phyloP scores from a whole-genome alignment of 257 asterid genomes.

The Plectranthus barbatus region DNA sequence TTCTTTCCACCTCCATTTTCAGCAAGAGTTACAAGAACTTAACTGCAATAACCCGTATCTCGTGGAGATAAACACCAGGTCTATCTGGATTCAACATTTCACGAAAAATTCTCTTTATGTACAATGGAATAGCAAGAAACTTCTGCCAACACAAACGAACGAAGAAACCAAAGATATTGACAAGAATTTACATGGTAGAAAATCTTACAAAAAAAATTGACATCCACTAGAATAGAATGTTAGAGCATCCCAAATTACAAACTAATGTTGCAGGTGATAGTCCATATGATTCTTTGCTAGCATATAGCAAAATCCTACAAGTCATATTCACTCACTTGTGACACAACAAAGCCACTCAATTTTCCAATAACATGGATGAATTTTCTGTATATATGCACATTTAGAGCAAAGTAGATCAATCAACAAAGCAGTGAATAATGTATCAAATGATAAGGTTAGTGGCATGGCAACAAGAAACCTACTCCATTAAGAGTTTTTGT shows the following conservation, averaged over 20 bases:
- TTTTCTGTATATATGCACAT: neutral
- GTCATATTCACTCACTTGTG: neutral
- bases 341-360: neutral
- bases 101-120: slow-evolving; percentile 42
- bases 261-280: neutral
- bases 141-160: slow-evolving; percentile 40
- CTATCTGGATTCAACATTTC: slow-evolving; percentile 68
- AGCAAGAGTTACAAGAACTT: slow-evolving; percentile 30
- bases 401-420: slow-evolving; percentile 1
- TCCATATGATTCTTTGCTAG: neutral
- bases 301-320: neutral
- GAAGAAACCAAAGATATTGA: neutral
- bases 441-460: neutral
- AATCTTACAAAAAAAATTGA: neutral
- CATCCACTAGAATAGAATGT: neutral
- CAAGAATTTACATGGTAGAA: neutral
- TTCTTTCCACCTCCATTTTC: neutral
- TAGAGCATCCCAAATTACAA: neutral
- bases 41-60: slow-evolving; percentile 62
- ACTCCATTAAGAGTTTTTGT: neutral
- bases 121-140: slow-evolving; percentile 44
- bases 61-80: slow-evolving; percentile 48
- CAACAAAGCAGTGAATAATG: neutral
- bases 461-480: neutral
- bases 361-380: neutral